phyloP scores from a whole-genome alignment of 2,329 filamentous ascomycete genomes.

The Periconia sp. region DNA sequence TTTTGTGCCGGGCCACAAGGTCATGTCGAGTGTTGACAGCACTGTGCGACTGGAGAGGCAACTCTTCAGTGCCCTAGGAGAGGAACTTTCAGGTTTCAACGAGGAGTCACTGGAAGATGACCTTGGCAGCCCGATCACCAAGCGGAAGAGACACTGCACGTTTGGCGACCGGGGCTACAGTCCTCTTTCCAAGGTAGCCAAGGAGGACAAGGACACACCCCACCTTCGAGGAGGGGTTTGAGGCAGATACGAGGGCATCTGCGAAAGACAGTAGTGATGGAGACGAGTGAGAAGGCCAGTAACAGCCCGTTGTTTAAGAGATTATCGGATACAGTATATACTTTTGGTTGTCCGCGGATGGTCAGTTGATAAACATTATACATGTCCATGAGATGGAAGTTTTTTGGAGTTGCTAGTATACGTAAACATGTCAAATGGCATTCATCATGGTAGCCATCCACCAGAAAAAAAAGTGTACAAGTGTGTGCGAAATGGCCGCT shows the following conservation, averaged over 20 bases:
- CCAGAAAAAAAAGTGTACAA: too few species aligned
- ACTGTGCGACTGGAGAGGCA: conserved; percentile 29
- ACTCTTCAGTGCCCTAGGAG: conserved; percentile 34
- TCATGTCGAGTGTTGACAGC: conserved; percentile 32
- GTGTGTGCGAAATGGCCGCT: not conserved
- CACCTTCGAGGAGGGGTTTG: not conserved
- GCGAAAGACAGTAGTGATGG: not conserved
- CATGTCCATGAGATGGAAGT: too few species aligned
- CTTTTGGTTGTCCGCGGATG: not conserved
- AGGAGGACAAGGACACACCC: conserved; percentile 2
- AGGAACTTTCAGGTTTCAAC: conserved; percentile 30
- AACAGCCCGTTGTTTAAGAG: not conserved
- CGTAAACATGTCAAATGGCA: too few species aligned
- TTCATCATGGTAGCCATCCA: too few species aligned
- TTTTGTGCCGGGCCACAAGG: conserved; percentile 25
- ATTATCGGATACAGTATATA: not conserved
- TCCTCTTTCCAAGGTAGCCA: conserved; percentile 24
- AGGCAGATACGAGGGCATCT: not conserved
- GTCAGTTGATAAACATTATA: too few species aligned
- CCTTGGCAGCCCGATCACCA: conserved; percentile 17
- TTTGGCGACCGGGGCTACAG: conserved; percentile 22
- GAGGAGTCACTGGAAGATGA: conserved; percentile 13
- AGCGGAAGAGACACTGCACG: conserved; percentile 32
- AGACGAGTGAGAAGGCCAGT: not conserved
- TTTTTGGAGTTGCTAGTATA: too few species aligned